Base-by-base conservation (phyloP, 495 filamentous ascomycete species). In the Hypoxylon trugodes region DNA sequence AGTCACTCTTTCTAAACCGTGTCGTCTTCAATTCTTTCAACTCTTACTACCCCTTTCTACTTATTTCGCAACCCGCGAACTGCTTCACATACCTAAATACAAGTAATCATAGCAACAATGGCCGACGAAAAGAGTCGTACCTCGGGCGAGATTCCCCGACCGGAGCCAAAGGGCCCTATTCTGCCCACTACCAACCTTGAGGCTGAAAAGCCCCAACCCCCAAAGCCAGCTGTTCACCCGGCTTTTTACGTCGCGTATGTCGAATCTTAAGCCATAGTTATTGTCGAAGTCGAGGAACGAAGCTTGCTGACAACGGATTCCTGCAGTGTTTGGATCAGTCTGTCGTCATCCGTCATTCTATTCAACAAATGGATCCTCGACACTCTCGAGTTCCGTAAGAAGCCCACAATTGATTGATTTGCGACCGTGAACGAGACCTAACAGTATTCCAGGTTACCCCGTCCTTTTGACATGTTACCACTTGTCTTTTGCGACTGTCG, bases 311-410 rank as follows among this genome's bases (percentile, higher is more conserved):
- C 59, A 75, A 65, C 42, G 19, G 8, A 52, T 51, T 46, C 28
- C 59, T 48, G 47, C 74, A 98, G 94, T 64, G 77, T 85, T 71
- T 98, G 95, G 95, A 98, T 98, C 65, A 75, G 86, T 52, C 78
- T 96, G 69, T 96, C 92, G 73, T 97, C 94, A 26, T 90, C 86
- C 62, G 92, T 96, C 62, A 98, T 98, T 69, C 79, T 98, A 37
- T 98, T 97, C 89, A 98, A 98, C 88, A 98, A 98, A 86, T 94
- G 90, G 86, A 93, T 98, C 65, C 84, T 98, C 50, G 87, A 90
- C 69, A 90, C 86, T 22, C 83, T 86, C 65, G 80, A 89, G 47
- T 98, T 97, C 82, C 80, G 91, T 95, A 84, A 87, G 91, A 77
- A 48, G 40, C 28, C 43, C 15, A 24, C 21, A 21, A 8, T 13